phyloP scores from a whole-genome alignment of 768 basidiomycete genomes.

The Gloeophyllum trabeum region DNA sequence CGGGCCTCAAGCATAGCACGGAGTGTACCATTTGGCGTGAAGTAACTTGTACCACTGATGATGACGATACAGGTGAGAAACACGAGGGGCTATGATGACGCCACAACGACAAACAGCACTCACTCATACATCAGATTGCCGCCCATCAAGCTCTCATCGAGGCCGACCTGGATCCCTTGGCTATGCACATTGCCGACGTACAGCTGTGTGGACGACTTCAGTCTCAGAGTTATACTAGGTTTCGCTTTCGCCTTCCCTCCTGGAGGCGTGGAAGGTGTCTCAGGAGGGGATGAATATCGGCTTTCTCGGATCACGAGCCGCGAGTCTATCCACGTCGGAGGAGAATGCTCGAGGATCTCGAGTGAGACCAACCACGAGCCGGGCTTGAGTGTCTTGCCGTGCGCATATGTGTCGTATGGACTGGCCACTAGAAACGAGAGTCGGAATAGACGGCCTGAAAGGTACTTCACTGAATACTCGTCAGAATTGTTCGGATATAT shows the following conservation, averaged over 20 bases:
- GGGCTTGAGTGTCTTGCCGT: slow-evolving; percentile 2
- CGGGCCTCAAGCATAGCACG: slow-evolving; percentile 12
- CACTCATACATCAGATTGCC: slow-evolving; percentile 42
- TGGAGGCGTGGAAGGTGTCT: slow-evolving; percentile 5
- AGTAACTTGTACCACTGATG: slow-evolving; percentile 12
- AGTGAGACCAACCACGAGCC: slow-evolving; percentile 34
- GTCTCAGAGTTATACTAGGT: slow-evolving; percentile 23
- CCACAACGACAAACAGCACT: slow-evolving; percentile 13
- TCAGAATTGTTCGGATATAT: no score
- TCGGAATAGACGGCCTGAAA: slow-evolving; percentile 50
- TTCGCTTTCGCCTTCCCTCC: slow-evolving; percentile 10
- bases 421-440: slow-evolving; percentile 26
- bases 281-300: slow-evolving; percentile 5
- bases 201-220: slow-evolving; percentile 24
- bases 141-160: slow-evolving; percentile 30
- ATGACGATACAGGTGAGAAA: not conserved
- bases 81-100: not conserved
- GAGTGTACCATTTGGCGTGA: slow-evolving; percentile 13
- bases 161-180: slow-evolving; percentile 23
- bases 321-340: slow-evolving; percentile 47
- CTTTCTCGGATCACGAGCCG: slow-evolving; percentile 32
- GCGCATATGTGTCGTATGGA: not conserved
- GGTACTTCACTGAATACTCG: no score
- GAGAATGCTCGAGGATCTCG: slow-evolving; percentile 40
- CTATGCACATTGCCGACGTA: slow-evolving; percentile 4